Evolutionary conservation across 352 stramenopile species (phyloP).

Genomic region (Phytophthora rubi): DNA sequence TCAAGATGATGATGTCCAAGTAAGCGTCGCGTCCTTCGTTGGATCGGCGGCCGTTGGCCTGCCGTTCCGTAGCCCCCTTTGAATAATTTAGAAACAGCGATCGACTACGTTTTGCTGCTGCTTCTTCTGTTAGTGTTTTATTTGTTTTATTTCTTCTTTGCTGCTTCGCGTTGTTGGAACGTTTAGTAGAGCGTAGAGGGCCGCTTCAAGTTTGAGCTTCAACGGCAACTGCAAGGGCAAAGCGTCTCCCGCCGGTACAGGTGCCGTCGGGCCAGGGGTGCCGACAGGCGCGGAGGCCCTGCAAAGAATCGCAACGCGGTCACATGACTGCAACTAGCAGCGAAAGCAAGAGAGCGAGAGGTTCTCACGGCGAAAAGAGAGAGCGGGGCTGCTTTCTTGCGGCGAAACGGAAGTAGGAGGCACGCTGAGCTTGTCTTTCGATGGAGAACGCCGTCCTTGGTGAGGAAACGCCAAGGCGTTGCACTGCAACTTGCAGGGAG

Average conservation of each 20-base stretch:
- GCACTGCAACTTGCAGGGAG: not conserved
- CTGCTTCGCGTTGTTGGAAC: not conserved
- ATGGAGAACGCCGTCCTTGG: not conserved
- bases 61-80: conserved; percentile 9
- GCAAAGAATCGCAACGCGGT: conserved; percentile 1
- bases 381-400: not conserved
- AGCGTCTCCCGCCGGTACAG: not conserved
- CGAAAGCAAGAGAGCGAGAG: not conserved
- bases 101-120: conserved; percentile 17
- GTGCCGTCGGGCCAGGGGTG: not conserved
- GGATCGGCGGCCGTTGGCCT: not conserved
- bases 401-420: conserved; percentile 3
- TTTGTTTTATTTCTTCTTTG: not conserved
- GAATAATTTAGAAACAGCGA: conserved; percentile 41
- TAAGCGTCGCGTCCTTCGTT: conserved; percentile 53
- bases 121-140: not conserved
- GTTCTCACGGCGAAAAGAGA: conserved; percentile 1
- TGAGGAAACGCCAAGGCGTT: not conserved
- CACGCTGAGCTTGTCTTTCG: not conserved
- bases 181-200: not conserved
- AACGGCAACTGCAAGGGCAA: not conserved
- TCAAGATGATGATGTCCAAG: conserved; percentile 99
- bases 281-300: not conserved
- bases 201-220: not conserved
- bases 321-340: not conserved